Conservation (phyloP, 2,329 filamentous ascomycete species). For the Fulvia fulva region DNA sequence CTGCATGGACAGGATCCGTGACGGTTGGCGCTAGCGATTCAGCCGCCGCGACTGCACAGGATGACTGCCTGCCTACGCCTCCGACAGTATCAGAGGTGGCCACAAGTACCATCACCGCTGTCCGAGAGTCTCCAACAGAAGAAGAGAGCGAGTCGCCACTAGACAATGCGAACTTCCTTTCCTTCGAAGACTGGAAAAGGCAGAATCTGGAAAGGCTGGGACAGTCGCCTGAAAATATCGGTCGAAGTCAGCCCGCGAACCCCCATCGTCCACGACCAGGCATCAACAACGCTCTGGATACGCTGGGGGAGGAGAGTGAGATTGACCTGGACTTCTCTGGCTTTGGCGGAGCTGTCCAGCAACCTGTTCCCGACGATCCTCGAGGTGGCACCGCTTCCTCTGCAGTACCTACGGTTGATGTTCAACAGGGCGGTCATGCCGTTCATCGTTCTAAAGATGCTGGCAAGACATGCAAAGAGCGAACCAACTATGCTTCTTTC, state of each 20-base stretch:
- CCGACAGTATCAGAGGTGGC: background rate
- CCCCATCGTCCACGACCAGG: conserved; percentile 48
- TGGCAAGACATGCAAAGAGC: conserved; percentile 94
- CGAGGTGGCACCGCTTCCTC: background rate
- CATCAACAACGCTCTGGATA: conserved; percentile 67
- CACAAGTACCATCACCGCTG: background rate
- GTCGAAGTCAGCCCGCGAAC: conserved; percentile 50
- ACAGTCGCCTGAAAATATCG: conserved; percentile 68
- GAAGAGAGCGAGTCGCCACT: conserved; percentile 62
- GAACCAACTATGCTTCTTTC: conserved; percentile 96
- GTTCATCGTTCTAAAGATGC: conserved; percentile 69
- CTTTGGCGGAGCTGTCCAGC: conserved; percentile 46
- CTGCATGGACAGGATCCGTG: background rate
- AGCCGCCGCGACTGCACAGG: background rate
- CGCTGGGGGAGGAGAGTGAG: conserved; percentile 81
- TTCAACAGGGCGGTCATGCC: conserved; percentile 2
- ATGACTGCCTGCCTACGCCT: background rate
- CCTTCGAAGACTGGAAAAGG: conserved; percentile 97
- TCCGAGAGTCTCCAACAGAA: conserved; percentile 38
- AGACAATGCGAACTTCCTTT: conserved; percentile 80
- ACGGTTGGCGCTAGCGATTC: background rate
- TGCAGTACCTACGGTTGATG: conserved; percentile 3
- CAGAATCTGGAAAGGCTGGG: conserved; percentile 83
- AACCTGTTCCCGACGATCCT: conserved; percentile 3
- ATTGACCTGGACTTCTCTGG: conserved; percentile 70